Conservation (phyloP, 164 flowering plant genomes). For the Chimonanthus praecox region DNA sequence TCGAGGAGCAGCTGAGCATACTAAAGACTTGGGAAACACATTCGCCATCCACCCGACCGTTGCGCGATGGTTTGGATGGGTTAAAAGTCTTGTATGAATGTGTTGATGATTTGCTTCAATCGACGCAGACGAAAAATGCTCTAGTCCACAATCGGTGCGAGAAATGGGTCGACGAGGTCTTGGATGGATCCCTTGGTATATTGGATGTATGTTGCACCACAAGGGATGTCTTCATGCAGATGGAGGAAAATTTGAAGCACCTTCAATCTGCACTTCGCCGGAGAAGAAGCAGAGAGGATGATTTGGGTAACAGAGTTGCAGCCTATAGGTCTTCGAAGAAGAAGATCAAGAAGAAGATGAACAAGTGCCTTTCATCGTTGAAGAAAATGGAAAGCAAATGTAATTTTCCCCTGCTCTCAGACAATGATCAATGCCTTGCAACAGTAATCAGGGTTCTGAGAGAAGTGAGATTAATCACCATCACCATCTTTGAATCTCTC, state of each 20-base stretch:
- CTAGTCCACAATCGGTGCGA: slow-evolving; percentile 10
- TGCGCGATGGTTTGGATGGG: slow-evolving; percentile 1
- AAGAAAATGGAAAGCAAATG: slow-evolving; percentile 19
- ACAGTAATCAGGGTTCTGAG: slow-evolving; percentile 9
- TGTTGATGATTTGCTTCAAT: slow-evolving; percentile 20
- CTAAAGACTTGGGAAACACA: slow-evolving; percentile 3
- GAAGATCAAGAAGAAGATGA: slow-evolving; percentile 29
- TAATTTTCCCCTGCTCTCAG: background rate
- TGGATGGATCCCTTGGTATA: slow-evolving; percentile 34
- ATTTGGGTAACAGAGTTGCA: slow-evolving; percentile 7
- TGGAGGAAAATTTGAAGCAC: slow-evolving; percentile 26
- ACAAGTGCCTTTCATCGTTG: slow-evolving; percentile 22
- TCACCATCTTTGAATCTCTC: slow-evolving; percentile 30
- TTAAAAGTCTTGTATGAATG: slow-evolving; percentile 14
- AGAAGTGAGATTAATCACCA: slow-evolving; percentile 27
- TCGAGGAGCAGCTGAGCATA: slow-evolving; percentile 7
- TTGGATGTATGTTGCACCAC: slow-evolving; percentile 31
- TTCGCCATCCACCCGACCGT: background rate
- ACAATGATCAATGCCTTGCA: too few species aligned
- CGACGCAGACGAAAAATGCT: slow-evolving; percentile 19
- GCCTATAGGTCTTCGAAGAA: slow-evolving; percentile 28
- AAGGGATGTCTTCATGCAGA: slow-evolving; percentile 23
- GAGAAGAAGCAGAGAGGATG: slow-evolving; percentile 15
- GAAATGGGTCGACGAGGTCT: slow-evolving; percentile 23
- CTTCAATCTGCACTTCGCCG: slow-evolving; percentile 30